Evolutionary conservation across 23 red algal genomes (phyloP), one percentile per base, ranked within the genome.

Genomic region (Gracilaria gracilis): DNA sequence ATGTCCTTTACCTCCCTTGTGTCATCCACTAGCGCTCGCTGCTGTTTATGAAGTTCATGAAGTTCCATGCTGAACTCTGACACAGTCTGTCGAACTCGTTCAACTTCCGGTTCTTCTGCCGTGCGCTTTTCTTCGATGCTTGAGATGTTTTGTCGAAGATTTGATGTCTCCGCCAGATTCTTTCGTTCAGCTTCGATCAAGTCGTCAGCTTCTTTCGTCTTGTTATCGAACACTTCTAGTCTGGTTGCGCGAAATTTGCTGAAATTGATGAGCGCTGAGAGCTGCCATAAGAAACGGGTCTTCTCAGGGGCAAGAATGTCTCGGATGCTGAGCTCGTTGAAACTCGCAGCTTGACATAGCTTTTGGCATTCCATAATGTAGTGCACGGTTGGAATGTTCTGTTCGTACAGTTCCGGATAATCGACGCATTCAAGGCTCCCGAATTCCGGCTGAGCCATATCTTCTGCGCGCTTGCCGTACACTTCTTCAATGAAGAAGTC

Each of bases 171-270:
- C 62, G 92, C 65, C 35, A 81, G 37, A 28, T 71, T 67, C 42
- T 75, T 42, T 29, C 51, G 34, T 33, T 92, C 87, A 34, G 46
- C 67, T 61, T 93, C 86, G 5, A 77, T 72, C 61, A 93, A 57
- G 16, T 84, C 96, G 44, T 95, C 96, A 28, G 80, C 91, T 37
- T 84, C 46, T n/a, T 53, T 85, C 14, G 67, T 79, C 49, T 90
- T 75, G 24, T 98, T 82, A 25, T 95, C 93, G 61, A 95, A 89
- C 19, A 79, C 73, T 35, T 73, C 66, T 21, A 94, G 70, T 17
- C 96, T 67, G 53, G 95, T 94, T 37, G 95, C 88, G 4, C 96
- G 93, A 59, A 98, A 98, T 54, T 95, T 95, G 84, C 84, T 88
- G 39, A 94, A 90, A 57, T 98, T 98, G 57, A 98, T 95, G 3